Evolutionary conservation across 805 yeast species (phyloP), one percentile per base, ranked within the genome.

Genomic region (Yamadazyma sp.): DNA sequence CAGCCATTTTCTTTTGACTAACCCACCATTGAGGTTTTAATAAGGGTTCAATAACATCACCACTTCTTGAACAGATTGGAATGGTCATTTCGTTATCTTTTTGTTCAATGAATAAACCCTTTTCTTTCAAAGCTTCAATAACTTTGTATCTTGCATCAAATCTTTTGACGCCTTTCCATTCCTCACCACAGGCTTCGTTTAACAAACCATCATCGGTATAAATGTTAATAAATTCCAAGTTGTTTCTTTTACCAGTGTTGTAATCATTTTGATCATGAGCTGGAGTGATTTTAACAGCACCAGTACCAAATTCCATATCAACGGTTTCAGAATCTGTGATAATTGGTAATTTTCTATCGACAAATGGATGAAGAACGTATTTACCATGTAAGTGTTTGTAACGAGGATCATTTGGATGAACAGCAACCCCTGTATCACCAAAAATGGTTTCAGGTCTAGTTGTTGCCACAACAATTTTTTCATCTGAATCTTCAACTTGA

Each of bases 1-100:
- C 70, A 34, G 98, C 98, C 85, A 87, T 85, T 38, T 80, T 85
- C 52, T 73, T 74, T 68, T 89, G 96, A 42, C 86, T 69, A 47
- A 93, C 97, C 97, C 97, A 93, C 98, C 98, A 93, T 71, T 93
- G 98, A 43, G 98, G 98, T 70, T 93, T 93, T 68, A 93, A 74
- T 55, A 86, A 71, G 35, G 98, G 98, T 71, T 93, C 98, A 54
- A 93, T 89, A 45, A 93, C 72, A 65, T 93, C 98, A 48, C 97
- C 97, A 19, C 97, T 87, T 77, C 97, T 84, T 27, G 93, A 86
- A 69, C 98, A 93, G 35, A 76, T 65, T 49, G 98, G 98, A 44
- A 93, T 79, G 16, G 88, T 75, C 98, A 93, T 93, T 64, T 93
- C 95, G 58, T 93, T 91, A 60, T 88, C 96, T 60, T 81, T 73